A percentile compares a stretch with the other conserved stretches of the same genome.
Evolutionary conservation across 2,329 filamentous ascomycete species (phyloP).

Genomic region (Aspergillaceae sp.): DNA sequence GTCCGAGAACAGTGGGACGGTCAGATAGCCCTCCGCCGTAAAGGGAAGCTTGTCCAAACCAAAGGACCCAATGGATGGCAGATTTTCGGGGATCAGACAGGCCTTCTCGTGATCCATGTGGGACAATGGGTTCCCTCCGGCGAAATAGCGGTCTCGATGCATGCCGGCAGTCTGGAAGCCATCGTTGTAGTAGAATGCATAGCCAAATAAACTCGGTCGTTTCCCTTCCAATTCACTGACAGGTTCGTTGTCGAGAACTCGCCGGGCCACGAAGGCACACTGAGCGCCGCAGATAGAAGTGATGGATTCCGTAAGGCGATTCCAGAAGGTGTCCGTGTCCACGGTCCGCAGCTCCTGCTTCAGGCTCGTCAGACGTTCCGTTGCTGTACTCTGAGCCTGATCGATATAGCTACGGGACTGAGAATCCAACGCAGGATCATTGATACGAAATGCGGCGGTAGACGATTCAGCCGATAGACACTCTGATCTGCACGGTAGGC

Average conservation of each 20-base stretch:
- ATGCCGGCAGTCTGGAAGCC: constrained; percentile 46
- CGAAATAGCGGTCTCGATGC: constrained; percentile 54
- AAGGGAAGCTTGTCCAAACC: constrained; percentile 51
- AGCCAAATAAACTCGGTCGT: constrained; percentile 55
- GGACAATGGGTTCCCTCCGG: constrained; percentile 56
- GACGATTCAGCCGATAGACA: constrained; percentile 17
- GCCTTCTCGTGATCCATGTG: constrained; percentile 66
- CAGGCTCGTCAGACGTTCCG: constrained; percentile 51
- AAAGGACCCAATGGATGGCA: constrained; percentile 53
- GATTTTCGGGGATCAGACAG: constrained; percentile 56
- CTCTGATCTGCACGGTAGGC: constrained; percentile 25
- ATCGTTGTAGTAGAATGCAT: constrained; percentile 59
- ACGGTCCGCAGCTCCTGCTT: constrained; percentile 48
- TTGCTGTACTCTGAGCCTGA: constrained; percentile 50
- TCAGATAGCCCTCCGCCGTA: constrained; percentile 57
- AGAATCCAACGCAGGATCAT: constrained; percentile 16
- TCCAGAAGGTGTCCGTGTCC: constrained; percentile 56
- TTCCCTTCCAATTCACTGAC: constrained; percentile 54
- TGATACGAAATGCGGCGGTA: constrained; percentile 14
- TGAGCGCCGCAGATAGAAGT: constrained; percentile 56
- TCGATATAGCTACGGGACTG: constrained; percentile 27
- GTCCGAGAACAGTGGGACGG: constrained; percentile 55
- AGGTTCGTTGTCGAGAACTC: constrained; percentile 52
- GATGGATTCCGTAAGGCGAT: constrained; percentile 54
- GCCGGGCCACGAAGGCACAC: constrained; percentile 60